Evolutionary conservation across 768 basidiomycete genomes (phyloP).

Genomic region (Psilocybe tampanensis): DNA sequence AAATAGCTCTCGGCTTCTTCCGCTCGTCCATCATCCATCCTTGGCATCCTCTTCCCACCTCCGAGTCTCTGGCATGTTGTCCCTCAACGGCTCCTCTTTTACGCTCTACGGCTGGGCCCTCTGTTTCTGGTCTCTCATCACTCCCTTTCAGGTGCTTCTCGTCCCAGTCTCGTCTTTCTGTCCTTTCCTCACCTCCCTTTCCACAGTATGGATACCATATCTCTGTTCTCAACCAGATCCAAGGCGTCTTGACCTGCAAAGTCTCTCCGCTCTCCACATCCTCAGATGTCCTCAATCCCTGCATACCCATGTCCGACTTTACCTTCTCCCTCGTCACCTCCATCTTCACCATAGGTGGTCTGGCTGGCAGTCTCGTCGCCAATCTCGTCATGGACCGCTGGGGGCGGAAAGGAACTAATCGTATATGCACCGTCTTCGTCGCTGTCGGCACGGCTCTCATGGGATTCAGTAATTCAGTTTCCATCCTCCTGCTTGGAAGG

Average conservation of each 20-base stretch:
- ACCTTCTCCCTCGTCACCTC: slow-evolving; percentile 85
- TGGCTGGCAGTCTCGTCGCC: slow-evolving; percentile 72
- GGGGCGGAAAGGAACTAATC: slow-evolving; percentile 72
- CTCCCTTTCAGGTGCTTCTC: slow-evolving; percentile 53
- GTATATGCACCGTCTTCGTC: slow-evolving; percentile 57
- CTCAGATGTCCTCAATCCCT: slow-evolving; percentile 53
- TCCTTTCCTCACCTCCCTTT: slow-evolving; percentile 5
- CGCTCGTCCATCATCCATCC: neutral
- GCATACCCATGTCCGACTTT: slow-evolving; percentile 78
- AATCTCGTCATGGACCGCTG: slow-evolving; percentile 68
- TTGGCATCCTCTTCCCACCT: neutral
- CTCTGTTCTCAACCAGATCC: slow-evolving; percentile 88
- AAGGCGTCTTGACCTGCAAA: slow-evolving; percentile 76
- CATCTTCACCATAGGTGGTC: slow-evolving; percentile 85
- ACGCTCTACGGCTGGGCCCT: slow-evolving; percentile 66
- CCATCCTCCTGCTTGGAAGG: slow-evolving; percentile 67
- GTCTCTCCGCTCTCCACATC: slow-evolving; percentile 20
- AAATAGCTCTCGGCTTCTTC: slow-evolving; percentile 3
- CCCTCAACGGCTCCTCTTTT: slow-evolving; percentile 35
- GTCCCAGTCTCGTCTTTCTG: neutral
- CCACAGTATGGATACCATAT: slow-evolving; percentile 89
- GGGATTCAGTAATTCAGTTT: slow-evolving; percentile 58
- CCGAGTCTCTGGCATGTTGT: slow-evolving; percentile 14
- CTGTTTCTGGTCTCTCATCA: slow-evolving; percentile 67
- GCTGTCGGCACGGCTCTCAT: slow-evolving; percentile 67